Conservation (phyloP, 2,329 filamentous ascomycete genomes). For the Cryphonectria parasitica region DNA sequence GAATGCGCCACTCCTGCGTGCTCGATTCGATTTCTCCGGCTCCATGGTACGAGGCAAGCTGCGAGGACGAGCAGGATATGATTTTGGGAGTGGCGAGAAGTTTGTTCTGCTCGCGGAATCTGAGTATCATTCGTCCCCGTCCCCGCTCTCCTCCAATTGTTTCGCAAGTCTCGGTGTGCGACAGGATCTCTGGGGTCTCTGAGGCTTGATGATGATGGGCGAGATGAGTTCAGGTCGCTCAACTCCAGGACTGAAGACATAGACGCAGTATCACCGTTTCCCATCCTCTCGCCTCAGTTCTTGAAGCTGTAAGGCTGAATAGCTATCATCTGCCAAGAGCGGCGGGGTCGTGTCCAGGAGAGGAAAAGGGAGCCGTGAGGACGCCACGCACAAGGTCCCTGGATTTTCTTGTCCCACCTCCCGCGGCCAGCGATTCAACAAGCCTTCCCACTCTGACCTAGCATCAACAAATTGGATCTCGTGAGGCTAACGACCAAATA, state of each 20-base stretch:
- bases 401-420: not conserved
- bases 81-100: no score
- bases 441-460: conserved; percentile 5
- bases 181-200: not conserved
- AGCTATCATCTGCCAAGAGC: not conserved
- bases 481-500: not conserved
- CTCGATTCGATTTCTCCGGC: not conserved
- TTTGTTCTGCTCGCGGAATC: no score
- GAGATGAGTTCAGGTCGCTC: not conserved
- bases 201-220: not conserved
- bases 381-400: not conserved
- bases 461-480: no score
- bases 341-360: not conserved
- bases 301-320: not conserved
- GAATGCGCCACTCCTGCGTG: not conserved
- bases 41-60: not conserved
- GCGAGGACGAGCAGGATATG: no score
- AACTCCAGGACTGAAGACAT: not conserved
- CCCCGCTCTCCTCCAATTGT: no score
- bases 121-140: no score
- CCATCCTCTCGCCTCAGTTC: no score
- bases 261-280: not conserved
- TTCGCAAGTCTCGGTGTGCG: not conserved
- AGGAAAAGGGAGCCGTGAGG: not conserved
- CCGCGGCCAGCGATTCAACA: not conserved